phyloP scores from a whole-genome alignment of 2,329 filamentous ascomycete genomes.

The Trichoderma sp. region DNA sequence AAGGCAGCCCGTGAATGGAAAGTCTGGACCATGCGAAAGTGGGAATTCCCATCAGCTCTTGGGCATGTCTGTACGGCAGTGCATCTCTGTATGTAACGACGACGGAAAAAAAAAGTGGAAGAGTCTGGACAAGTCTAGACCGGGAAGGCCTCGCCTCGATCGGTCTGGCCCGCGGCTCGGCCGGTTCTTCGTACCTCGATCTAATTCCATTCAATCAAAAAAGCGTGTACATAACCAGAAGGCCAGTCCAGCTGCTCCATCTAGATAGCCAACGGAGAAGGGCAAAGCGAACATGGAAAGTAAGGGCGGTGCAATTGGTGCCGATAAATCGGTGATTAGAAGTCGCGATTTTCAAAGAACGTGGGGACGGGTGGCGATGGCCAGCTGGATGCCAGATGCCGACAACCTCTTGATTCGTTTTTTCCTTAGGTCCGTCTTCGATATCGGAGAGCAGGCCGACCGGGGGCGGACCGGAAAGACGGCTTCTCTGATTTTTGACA shows the following conservation, averaged over 20 bases:
- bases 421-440: neutral
- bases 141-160: conserved; percentile 2
- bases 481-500: conserved; percentile 1
- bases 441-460: conserved; percentile 11
- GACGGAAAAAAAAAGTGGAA: neutral
- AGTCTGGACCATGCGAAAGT: conserved; percentile 9
- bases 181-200: neutral
- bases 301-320: no score
- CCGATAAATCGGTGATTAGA: neutral
- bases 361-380: conserved; percentile 10
- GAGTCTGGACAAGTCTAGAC: conserved; percentile 22
- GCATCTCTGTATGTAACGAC: neutral
- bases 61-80: neutral
- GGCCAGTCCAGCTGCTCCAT: no score
- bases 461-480: neutral
- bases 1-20: conserved; percentile 1
- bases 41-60: neutral
- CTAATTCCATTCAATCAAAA: no score
- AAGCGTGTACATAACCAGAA: no score
- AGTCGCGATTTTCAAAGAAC: no score
- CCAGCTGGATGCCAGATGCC: conserved; percentile 3
- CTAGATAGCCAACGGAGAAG: no score
- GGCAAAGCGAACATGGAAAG: no score
- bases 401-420: neutral
- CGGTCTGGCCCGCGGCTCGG: conserved; percentile 5